Base-by-base conservation (phyloP, 2,329 filamentous ascomycete species). In the Stagonosporopsis rhizophila region DNA sequence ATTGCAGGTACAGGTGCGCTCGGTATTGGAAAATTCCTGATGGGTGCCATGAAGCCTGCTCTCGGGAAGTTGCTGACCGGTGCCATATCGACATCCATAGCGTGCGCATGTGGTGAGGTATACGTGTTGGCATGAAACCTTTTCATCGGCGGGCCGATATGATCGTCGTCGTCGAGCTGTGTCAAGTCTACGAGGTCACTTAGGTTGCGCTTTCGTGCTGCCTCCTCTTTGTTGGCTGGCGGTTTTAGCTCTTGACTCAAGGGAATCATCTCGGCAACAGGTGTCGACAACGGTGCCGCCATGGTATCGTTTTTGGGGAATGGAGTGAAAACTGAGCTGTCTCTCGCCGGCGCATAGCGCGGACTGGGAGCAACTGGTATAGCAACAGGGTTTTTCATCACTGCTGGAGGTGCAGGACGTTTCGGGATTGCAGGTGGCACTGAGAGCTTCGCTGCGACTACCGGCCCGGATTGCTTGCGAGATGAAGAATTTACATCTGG, bases 121-220 rank as follows among this genome's bases (percentile, higher is more conserved):
- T 52, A 58, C 6, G 62, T 58, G 34, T 65, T 56, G 30, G 56
- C 17, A 22, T 70, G 62, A 4, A 45, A 41, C 51, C 52, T 73
- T 49, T 79, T 77, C 45, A 72, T 71, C 6, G 72, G 72, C 12
- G 73, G 78, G 6, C 70, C 62, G 58, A 48, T 73, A 67, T 64
- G 78, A 64, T 75, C 69, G 1, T 80, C 78, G 20, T 85, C 81
- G 15, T 79, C 79, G 17, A 81, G 66, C 20, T 62, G 60, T 4
- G 82, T 81, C 48, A 86, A 67, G 64, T 86, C 83, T 6, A 85
- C 76, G 38, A 86, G 71, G 25, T 85, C 83, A 23, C 74, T 78
- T 59, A 86, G 81, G 7, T 76, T 80, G 20, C 82, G 78, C 65
- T 86, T 86, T 23, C 81, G 75, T n/a, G 84, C 83, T 49, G 79